Evolutionary conservation across 768 basidiomycete genomes (phyloP), one percentile per base, ranked within the genome.

Genomic region (Amanita muscaria): DNA sequence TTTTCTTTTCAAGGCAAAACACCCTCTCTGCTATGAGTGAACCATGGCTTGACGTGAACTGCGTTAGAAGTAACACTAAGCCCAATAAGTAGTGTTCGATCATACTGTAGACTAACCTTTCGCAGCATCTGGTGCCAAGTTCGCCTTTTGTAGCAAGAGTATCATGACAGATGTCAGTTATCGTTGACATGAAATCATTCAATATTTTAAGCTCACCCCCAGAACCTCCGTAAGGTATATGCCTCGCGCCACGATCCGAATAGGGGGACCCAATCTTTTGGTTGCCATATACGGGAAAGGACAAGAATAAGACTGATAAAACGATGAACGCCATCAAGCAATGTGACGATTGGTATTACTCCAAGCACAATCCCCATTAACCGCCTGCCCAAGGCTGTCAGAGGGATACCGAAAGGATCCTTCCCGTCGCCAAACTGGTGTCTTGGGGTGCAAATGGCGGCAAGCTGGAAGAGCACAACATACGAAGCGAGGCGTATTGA

Each of bases 91-190:
- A n/a, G n/a, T n/a, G n/a, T n/a, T n/a, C n/a, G n/a, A n/a, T n/a
- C n/a, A n/a, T n/a, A n/a, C n/a, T n/a, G n/a, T n/a, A n/a, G n/a
- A n/a, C 64, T 45, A 45, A 69, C 68, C 39, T 58, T 56, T 36
- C 61, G 60, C 24, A 67, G 33, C 25, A 56, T 45, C 42, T 70
- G 68, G 47, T 70, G 68, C 66, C 67, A 69, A 0, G 56, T 52
- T 23, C 56, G 56, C 14, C 65, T 63, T 33, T 14, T 16, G n/a
- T n/a, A n/a, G n/a, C n/a, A 22, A 41, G 8, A 42, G 7, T 36
- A 12, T n/a, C 34, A 32, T 19, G 23, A 34, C 16, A 27, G n/a
- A 24, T 31, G 22, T 24, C 14, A 42, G 38, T 29, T 23, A 9
- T 16, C 16, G 34, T 36, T 47, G 40, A 39, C 9, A 41, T 12